Conservation (phyloP, 106 monocot species). For the Xerophyta viscosa region DNA sequence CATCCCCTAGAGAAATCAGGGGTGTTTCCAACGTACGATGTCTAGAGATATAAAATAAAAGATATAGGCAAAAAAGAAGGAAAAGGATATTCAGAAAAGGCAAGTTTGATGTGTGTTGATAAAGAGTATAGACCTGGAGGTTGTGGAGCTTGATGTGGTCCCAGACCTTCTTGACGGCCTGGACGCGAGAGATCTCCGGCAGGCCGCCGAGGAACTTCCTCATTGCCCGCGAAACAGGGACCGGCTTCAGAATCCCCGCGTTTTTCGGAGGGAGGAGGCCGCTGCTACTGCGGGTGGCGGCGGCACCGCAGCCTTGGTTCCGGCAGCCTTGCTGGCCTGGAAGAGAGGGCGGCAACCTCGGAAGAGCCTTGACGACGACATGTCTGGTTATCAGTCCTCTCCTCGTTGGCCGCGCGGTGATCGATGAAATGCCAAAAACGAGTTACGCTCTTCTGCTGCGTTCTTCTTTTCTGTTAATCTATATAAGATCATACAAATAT, state of each 20-base stretch:
- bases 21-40: too few species aligned
- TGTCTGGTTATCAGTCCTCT: too few species aligned
- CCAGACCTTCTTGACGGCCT: slow-evolving; percentile 80
- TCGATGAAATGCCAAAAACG: too few species aligned
- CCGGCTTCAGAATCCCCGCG: slow-evolving; percentile 28
- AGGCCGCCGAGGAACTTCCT: slow-evolving; percentile 65
- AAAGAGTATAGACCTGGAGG: slow-evolving; percentile 92
- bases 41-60: too few species aligned
- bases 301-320: not conserved
- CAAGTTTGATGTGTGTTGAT: too few species aligned
- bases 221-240: slow-evolving; percentile 66
- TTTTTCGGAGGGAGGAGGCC: not conserved
- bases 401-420: not conserved
- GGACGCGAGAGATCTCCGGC: slow-evolving; percentile 55
- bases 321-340: slow-evolving; percentile 25
- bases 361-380: slow-evolving; percentile 43
- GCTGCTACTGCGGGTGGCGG: not conserved
- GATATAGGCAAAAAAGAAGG: not conserved
- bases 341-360: slow-evolving; percentile 27
- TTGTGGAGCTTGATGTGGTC: slow-evolving; percentile 72
- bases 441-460: too few species aligned
- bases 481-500: too few species aligned
- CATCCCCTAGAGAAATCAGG: too few species aligned
- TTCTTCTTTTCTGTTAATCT: too few species aligned
- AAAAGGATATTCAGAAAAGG: too few species aligned